Conservation (phyloP, 2,329 filamentous ascomycete genomes). For the Aspergillus vadensis region DNA sequence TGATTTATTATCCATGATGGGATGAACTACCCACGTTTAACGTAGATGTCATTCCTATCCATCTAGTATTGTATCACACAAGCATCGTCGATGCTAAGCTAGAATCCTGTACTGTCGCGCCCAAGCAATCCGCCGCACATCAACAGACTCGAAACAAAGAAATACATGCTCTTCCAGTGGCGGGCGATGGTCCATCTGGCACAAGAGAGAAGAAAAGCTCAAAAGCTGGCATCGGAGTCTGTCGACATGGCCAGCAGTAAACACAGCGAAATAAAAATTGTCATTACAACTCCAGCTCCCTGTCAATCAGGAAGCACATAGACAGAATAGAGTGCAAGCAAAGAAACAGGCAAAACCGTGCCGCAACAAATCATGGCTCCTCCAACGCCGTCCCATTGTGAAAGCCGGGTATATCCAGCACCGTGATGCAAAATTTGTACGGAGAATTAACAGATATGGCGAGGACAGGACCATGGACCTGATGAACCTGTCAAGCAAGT, state of each 20-base stretch:
- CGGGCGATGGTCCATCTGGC: background rate
- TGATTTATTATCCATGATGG: too few species aligned
- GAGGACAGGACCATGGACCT: slow-evolving; percentile 19
- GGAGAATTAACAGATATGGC: slow-evolving; percentile 28
- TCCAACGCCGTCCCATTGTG: slow-evolving; percentile 44
- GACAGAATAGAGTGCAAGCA: slow-evolving; percentile 16
- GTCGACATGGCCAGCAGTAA: background rate
- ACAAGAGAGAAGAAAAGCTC: background rate
- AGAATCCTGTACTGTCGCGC: slow-evolving; percentile 7
- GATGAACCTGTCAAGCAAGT: slow-evolving; percentile 12
- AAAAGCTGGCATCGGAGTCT: background rate
- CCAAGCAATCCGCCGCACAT: background rate
- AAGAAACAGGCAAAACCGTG: slow-evolving; percentile 17
- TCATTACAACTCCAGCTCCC: slow-evolving; percentile 18
- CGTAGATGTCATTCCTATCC: background rate
- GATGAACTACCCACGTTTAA: background rate
- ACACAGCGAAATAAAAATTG: background rate
- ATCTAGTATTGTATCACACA: slow-evolving; percentile 13
- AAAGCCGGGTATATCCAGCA: slow-evolving; percentile 54
- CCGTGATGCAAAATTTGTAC: slow-evolving; percentile 50
- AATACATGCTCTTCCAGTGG: slow-evolving; percentile 1
- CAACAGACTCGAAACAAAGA: background rate
- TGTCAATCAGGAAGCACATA: slow-evolving; percentile 7
- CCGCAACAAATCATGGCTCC: slow-evolving; percentile 25
- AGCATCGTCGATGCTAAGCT: slow-evolving; percentile 4